A percentile compares a stretch with the other conserved stretches of the same genome.
Conservation (phyloP, 2,329 filamentous ascomycete species). For the Dichotomopilus funicola region DNA sequence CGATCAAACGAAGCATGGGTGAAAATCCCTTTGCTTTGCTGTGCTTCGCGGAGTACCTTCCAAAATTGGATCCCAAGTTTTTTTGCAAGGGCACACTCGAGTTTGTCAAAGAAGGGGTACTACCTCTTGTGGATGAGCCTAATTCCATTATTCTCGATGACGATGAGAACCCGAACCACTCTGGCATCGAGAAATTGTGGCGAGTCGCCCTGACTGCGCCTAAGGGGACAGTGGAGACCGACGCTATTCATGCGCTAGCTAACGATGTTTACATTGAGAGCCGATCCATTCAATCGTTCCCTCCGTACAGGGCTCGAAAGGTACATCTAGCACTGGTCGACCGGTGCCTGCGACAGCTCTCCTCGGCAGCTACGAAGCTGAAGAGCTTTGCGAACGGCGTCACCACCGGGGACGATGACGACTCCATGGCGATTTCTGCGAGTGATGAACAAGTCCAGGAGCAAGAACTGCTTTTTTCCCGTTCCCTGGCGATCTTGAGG, state of each 20-base stretch:
- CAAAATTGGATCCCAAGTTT: conserved; percentile 47
- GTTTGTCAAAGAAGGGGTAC: conserved; percentile 51
- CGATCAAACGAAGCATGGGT: conserved; percentile 36
- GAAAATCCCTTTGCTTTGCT: conserved; percentile 50
- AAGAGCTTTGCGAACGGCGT: conserved; percentile 41
- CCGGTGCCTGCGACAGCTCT: conserved; percentile 65
- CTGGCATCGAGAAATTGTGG: conserved; percentile 70
- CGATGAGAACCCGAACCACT: conserved; percentile 45
- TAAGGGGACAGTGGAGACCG: conserved; percentile 56
- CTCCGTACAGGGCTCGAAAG: conserved; percentile 44
- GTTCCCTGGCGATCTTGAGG: conserved; percentile 62
- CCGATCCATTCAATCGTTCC: conserved; percentile 42
- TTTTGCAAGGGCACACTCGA: conserved; percentile 57
- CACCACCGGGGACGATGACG: conserved; percentile 38
- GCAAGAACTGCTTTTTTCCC: conserved; percentile 58
- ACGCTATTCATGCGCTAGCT: conserved; percentile 65
- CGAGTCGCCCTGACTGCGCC: conserved; percentile 67
- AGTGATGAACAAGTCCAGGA: conserved; percentile 43
- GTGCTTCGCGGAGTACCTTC: conserved; percentile 52
- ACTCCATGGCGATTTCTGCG: conserved; percentile 46
- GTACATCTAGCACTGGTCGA: conserved; percentile 66
- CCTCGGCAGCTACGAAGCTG: conserved; percentile 53
- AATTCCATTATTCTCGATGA: conserved; percentile 45
- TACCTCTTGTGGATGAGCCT: conserved; percentile 40
- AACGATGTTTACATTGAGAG: conserved; percentile 62